Base-by-base conservation (phyloP, 352 stramenopile genomes). In the Peronosclerospora sorghi region DNA sequence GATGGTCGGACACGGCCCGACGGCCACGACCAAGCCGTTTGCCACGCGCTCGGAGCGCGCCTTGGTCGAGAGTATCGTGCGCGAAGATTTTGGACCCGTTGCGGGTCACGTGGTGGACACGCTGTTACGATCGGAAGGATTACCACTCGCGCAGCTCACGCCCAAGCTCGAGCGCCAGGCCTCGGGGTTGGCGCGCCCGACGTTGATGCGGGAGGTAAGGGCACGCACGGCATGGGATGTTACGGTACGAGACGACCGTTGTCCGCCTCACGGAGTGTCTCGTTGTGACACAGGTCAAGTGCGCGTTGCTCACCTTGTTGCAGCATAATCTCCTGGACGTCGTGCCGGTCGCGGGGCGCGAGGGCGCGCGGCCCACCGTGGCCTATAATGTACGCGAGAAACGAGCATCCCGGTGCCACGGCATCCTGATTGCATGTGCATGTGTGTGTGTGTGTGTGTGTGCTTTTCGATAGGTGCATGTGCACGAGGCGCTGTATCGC, bases 291-390 rank as follows among this genome's bases (percentile, higher is more conserved):
- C 45, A 82, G 57, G 62, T 93, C 59, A 93, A 89, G 48, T 74
- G 69, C 38, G 76, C 66, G 32, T 45, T 93, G 47, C 73, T 93
- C 38, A 91, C 89, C 63, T 58, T 93, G 41, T 58, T 93, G 56
- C 81, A 93, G 59, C 81, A 93, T 62, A 93, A 93, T 56, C 26
- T 91, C 48, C 55, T 93, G 35, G 49, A 62, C n/a, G 68, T 90
- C 36, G 66, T 65, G 32, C 62, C 68, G 10, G 66, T 75, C 23
- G 29, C 57, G n/a, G 46, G 32, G 40, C 52, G 39, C 41, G 59
- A 57, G 30, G 38, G 26, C n/a, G 35, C 9, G 9, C 9, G 27
- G 15, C 41, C 28, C n/a, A 54, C 46, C 10, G 52, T 68, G 8
- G 49, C 62, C 5, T 87, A 87, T 45, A 64, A 62, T 35, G 74